Percentiles rank a stretch among this genome's conserved stretches.
Evolutionary conservation across 352 stramenopile genomes (phyloP).

Genomic region (Phytophthora chlamydospora): DNA sequence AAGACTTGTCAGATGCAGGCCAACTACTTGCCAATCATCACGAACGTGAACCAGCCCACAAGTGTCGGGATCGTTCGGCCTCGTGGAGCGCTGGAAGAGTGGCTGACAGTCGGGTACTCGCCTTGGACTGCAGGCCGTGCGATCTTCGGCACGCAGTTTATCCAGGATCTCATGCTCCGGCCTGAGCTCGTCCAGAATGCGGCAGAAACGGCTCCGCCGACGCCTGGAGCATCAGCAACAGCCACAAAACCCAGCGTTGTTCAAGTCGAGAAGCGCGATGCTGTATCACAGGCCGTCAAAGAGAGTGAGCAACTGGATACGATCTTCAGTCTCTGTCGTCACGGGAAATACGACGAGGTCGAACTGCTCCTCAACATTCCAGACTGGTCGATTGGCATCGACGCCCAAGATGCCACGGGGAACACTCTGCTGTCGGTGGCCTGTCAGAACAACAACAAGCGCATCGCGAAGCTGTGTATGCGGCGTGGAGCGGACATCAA

Average conservation of each 20-base stretch:
- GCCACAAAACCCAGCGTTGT: slow-evolving; percentile 12
- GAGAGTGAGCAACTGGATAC: slow-evolving; percentile 89
- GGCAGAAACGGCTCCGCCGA: neutral
- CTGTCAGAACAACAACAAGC: slow-evolving; percentile 96
- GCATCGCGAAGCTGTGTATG: slow-evolving; percentile 94
- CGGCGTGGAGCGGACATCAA: slow-evolving; percentile 94
- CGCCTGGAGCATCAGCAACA: neutral
- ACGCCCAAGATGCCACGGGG: slow-evolving; percentile 91
- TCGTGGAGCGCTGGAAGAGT: slow-evolving; percentile 86
- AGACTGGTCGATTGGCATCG: slow-evolving; percentile 91
- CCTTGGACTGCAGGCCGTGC: slow-evolving; percentile 88
- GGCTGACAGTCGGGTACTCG: slow-evolving; percentile 90
- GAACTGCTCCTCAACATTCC: slow-evolving; percentile 88
- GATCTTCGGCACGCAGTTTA: slow-evolving; percentile 69
- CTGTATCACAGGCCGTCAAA: slow-evolving; percentile 83
- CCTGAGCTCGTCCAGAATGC: slow-evolving; percentile 50
- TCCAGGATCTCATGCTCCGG: slow-evolving; percentile 64
- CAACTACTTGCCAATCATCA: slow-evolving; percentile 77
- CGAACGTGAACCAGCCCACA: slow-evolving; percentile 85
- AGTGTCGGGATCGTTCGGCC: slow-evolving; percentile 91
- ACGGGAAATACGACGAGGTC: slow-evolving; percentile 91
- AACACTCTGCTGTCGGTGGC: slow-evolving; percentile 95
- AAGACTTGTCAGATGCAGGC: slow-evolving; percentile 83
- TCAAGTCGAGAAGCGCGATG: slow-evolving; percentile 61
- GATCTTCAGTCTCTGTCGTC: slow-evolving; percentile 89